Conservation (phyloP, 352 stramenopile genomes). For the Phytophthora foliorum region DNA sequence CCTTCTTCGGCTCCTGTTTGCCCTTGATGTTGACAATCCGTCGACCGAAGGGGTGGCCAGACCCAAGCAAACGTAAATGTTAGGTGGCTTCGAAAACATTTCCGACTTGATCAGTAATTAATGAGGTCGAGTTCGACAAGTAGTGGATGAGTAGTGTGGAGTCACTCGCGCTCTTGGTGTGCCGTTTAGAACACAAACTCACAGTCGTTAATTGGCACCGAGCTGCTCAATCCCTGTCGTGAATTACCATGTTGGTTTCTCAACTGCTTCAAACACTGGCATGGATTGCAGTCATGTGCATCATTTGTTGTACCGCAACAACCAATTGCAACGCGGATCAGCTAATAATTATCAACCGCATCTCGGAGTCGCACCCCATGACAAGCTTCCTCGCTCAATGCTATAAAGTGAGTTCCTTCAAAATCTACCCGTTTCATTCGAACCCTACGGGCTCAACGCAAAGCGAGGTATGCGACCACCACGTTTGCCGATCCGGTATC, state of each 20-base stretch:
- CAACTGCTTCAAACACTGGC: not conserved
- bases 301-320: not conserved
- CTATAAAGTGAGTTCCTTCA: slow-evolving; percentile 11
- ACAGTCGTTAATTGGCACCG: slow-evolving; percentile 11
- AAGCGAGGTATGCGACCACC: not conserved
- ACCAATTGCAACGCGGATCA: not conserved
- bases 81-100: no score
- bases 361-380: not conserved
- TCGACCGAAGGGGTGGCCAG: slow-evolving; percentile 26
- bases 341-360: not conserved
- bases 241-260: not conserved
- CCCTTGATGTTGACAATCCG: slow-evolving; percentile 1
- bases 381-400: slow-evolving; percentile 5
- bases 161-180: no score
- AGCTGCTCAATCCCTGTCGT: not conserved
- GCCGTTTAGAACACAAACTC: no score
- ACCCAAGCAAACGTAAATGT: no score
- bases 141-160: no score
- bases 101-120: no score
- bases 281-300: not conserved
- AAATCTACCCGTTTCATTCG: slow-evolving; percentile 12
- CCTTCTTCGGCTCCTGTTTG: slow-evolving; percentile 2
- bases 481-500: slow-evolving; percentile 6
- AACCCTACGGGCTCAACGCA: not conserved
- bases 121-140: no score